Evolutionary conservation across 805 yeast genomes (phyloP).

Genomic region (Lipomyces chichibuensis): DNA sequence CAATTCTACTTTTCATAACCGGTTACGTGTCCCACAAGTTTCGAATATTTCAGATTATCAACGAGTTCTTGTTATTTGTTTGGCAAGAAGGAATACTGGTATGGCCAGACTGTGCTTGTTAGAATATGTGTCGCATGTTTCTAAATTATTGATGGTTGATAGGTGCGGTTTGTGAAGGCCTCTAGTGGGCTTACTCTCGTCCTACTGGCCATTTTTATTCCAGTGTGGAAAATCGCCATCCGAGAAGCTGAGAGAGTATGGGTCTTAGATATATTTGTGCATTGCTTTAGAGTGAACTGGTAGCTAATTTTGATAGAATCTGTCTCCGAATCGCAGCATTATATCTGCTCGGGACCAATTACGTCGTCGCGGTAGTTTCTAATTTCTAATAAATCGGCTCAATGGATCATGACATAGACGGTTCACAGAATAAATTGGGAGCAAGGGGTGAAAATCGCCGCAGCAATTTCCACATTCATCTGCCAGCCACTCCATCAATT

Average conservation of each 20-base stretch:
- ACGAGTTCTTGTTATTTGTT: neutral
- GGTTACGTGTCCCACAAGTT: constrained; percentile 31
- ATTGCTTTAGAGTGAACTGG: neutral
- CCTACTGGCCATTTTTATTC: constrained; percentile 22
- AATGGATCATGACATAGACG: constrained; percentile 1
- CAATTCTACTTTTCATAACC: constrained; percentile 22
- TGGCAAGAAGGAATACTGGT: constrained; percentile 24
- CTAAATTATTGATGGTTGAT: neutral
- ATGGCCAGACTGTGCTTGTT: neutral
- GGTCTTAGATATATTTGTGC: neutral
- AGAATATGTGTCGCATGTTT: neutral
- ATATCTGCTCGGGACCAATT: constrained; percentile 40
- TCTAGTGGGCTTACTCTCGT: constrained; percentile 21
- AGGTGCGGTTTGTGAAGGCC: constrained; percentile 26
- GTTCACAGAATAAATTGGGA: neutral
- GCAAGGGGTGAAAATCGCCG: neutral
- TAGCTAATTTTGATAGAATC: constrained; percentile 7
- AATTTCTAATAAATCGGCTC: neutral
- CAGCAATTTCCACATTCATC: constrained; percentile 10
- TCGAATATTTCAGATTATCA: constrained; percentile 12
- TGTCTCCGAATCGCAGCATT: neutral
- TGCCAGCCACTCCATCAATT: constrained; percentile 13
- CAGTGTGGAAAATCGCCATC: constrained; percentile 27
- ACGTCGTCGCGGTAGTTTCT: constrained; percentile 40
- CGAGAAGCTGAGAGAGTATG: constrained; percentile 27